These are phyloP conservation scores for Mortierella sp. DNA, from an alignment of 371 early-diverging fungal genomes.

Conservation along the genomic window DNA sequence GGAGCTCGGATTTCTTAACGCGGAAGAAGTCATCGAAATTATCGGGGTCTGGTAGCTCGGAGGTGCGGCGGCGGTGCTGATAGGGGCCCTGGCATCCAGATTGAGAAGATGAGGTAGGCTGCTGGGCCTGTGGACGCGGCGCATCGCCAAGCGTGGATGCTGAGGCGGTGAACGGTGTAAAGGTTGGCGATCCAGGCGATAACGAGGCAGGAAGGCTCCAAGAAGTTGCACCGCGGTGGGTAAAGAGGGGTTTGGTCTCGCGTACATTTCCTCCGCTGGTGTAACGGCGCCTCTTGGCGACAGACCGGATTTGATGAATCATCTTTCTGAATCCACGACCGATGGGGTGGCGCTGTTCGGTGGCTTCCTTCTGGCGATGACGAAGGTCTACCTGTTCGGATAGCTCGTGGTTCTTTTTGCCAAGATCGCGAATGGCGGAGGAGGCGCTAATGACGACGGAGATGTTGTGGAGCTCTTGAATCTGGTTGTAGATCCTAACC, in stretches of 20 bases:
- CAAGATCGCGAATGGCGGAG: neutral
- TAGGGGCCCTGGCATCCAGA: neutral
- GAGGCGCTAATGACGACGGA: neutral
- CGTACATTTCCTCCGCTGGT: neutral
- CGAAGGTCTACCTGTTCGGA: neutral
- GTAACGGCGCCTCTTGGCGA: slow-evolving; percentile 3
- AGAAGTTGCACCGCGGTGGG: neutral
- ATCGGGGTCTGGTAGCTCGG: neutral
- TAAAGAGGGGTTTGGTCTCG: neutral
- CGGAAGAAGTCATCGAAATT: neutral
- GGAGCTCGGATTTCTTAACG: neutral
- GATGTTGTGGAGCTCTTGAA: slow-evolving; percentile 21
- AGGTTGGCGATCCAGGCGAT: neutral
- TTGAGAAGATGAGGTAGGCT: no score
- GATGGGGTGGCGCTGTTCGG: neutral
- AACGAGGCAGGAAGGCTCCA: neutral
- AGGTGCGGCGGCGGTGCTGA: neutral
- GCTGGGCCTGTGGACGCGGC: neutral
- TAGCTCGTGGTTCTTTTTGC: neutral
- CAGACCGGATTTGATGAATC: slow-evolving; percentile 1
- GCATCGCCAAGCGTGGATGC: neutral
- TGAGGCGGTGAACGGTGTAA: neutral
- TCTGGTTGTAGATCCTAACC: slow-evolving; percentile 18
- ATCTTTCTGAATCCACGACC: neutral
- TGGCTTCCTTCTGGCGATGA: neutral